phyloP scores from a whole-genome alignment of 2,329 filamentous ascomycete genomes.

The Zymoseptoria brevis region DNA sequence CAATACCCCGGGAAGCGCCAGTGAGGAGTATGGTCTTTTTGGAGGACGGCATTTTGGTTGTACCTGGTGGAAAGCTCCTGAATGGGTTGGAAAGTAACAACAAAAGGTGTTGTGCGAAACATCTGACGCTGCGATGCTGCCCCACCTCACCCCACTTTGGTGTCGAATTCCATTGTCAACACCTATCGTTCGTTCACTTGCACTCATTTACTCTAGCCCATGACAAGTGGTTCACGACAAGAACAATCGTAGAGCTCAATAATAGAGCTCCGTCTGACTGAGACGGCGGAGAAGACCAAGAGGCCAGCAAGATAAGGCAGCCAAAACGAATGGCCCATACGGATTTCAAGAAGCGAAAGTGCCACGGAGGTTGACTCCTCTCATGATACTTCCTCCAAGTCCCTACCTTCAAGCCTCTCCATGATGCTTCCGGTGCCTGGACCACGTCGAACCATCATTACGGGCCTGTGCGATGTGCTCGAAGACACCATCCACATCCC shows the following conservation, averaged over 20 bases:
- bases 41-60: constrained; percentile 9
- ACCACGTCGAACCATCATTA: not conserved
- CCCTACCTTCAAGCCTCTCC: not conserved
- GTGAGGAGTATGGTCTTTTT: constrained; percentile 47
- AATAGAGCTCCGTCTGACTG: too few relatives aligned
- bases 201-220: not conserved
- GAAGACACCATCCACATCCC: not conserved
- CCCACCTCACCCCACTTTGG: not conserved
- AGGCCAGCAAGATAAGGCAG: not conserved
- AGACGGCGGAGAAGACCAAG: too few relatives aligned
- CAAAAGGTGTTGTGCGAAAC: not conserved
- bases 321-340: not conserved
- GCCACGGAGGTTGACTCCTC: not conserved
- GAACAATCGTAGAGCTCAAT: not conserved
- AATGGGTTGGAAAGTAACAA: not conserved
- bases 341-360: not conserved
- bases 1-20: constrained; percentile 59
- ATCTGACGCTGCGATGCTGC: not conserved
- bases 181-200: not conserved
- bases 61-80: not conserved
- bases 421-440: not conserved
- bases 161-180: not conserved
- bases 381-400: not conserved
- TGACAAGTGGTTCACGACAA: too few relatives aligned
- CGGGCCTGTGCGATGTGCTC: not conserved